Conservation (phyloP, 371 early-diverging fungal genomes). For the Mucor velutinosus region DNA sequence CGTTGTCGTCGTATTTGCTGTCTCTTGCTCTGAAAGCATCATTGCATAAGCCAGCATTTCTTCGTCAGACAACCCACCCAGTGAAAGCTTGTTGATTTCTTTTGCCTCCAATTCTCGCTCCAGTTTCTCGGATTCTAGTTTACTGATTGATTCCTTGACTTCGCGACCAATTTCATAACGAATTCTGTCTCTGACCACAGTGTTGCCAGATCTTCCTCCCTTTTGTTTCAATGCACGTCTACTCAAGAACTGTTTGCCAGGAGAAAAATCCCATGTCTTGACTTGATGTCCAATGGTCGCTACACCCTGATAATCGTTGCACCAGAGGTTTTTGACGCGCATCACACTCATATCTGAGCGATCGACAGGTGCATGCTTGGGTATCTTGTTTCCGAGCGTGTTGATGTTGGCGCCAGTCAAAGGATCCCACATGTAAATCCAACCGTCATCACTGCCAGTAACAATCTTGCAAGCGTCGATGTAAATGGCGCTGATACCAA, state of each 20-base stretch:
- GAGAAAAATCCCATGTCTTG: slow-evolving; percentile 55
- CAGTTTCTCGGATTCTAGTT: slow-evolving; percentile 33
- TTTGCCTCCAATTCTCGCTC: slow-evolving; percentile 32
- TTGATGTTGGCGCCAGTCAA: slow-evolving; percentile 37
- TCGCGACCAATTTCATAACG: slow-evolving; percentile 46
- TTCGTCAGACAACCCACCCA: slow-evolving; percentile 49
- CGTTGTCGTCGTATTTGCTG: neutral
- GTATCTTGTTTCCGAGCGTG: slow-evolving; percentile 30
- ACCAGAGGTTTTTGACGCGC: slow-evolving; percentile 47
- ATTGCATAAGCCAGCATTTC: slow-evolving; percentile 54
- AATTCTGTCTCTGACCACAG: slow-evolving; percentile 23
- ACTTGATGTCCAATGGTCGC: slow-evolving; percentile 49
- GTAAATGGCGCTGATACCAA: slow-evolving; percentile 43
- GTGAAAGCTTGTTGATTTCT: slow-evolving; percentile 31
- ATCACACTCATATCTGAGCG: slow-evolving; percentile 37
- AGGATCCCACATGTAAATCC: slow-evolving; percentile 54
- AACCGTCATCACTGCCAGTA: slow-evolving; percentile 54
- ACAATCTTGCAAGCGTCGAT: slow-evolving; percentile 51
- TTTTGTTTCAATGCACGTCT: slow-evolving; percentile 32
- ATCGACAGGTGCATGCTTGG: slow-evolving; percentile 43
- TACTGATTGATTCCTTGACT: slow-evolving; percentile 38
- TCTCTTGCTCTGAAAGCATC: slow-evolving; percentile 45
- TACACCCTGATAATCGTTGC: slow-evolving; percentile 50
- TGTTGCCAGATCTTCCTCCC: slow-evolving; percentile 11
- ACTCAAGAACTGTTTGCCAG: slow-evolving; percentile 35